Evolutionary conservation across 2,329 filamentous ascomycete genomes (phyloP), one percentile per base, ranked within the genome.

Genomic region (Blumeria hordei): DNA sequence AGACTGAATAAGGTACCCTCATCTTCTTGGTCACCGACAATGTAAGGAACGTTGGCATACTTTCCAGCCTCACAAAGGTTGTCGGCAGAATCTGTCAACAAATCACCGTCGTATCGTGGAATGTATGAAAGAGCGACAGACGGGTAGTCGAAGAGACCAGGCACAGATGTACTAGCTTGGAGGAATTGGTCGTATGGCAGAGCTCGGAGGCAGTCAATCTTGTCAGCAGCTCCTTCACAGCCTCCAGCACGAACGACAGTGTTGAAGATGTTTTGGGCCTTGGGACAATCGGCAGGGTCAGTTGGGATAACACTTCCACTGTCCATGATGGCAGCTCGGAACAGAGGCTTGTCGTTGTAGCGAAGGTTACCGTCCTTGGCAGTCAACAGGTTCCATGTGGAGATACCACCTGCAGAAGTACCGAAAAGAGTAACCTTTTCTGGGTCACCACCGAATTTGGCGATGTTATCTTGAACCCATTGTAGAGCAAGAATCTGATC

Each of bases 401-500:
- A 87, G 58, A 88, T 86, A 12, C 78, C 70, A 0, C 81, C 81
- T 0, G 82, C 80, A 6, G 60, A 63, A 59, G 72, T 69, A 14
- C 69, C 72, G 69, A 67, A 73, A 53, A 71, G 64, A 7, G 69
- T 71, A 1, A 71, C 68, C 56, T 69, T 67, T 0, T 57, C 54
- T 9, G 67, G 67, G 59, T 72, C 68, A 12, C 86, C 86, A 9
- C 86, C 86, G 63, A 92, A 93, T 0, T 77, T 72, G 0, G 70
- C 78, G 56, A 90, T 86, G 60, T 88, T 86, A 61, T 86, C 82
- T 7, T 81, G 78, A 0, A 85, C 76, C 85, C 85, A 90, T 64
- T 88, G 69, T 6, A 90, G 70, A 0, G 76, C 84, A 59, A 83
- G 71, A 36, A 82, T 73, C 62, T 88, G 83, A 62, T 90, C 85